phyloP scores from a whole-genome alignment of 768 basidiomycete species.

The Auricularia sp. region DNA sequence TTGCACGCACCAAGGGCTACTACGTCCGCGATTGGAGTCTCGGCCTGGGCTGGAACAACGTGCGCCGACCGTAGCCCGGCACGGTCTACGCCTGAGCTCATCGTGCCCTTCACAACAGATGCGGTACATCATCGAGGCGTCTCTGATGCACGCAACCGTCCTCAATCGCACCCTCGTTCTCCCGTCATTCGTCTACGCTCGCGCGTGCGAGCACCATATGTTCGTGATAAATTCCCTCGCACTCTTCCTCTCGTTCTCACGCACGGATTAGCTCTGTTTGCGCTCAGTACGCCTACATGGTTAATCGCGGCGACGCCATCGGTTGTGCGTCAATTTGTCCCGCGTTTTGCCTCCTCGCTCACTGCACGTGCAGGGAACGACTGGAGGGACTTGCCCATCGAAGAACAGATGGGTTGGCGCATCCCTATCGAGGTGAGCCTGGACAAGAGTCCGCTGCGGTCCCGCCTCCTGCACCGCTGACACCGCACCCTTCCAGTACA shows the following conservation, averaged over 20 bases:
- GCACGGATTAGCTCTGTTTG: constrained; percentile 22
- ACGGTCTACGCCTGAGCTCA: constrained; percentile 1
- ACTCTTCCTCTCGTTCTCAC: neutral
- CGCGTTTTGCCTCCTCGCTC: neutral
- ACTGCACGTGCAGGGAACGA: constrained; percentile 18
- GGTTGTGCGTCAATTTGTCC: constrained; percentile 11
- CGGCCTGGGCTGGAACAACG: constrained; percentile 40
- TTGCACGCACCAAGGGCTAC: constrained; percentile 31
- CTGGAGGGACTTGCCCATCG: constrained; percentile 30
- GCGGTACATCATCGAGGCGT: constrained; percentile 40
- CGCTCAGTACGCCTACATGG: constrained; percentile 32
- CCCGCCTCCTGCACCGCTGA: neutral
- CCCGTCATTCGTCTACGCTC: constrained; percentile 37
- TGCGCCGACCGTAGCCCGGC: constrained; percentile 16
- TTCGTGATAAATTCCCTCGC: constrained; percentile 11
- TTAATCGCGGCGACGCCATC: constrained; percentile 36
- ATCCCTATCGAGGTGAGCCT: constrained; percentile 15
- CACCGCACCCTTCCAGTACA: constrained; percentile 19
- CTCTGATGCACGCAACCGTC: constrained; percentile 32
- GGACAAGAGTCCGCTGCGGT: neutral
- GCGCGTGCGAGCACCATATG: constrained; percentile 34
- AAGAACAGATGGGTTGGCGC: constrained; percentile 19
- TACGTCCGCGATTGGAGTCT: constrained; percentile 36
- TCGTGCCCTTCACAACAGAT: constrained; percentile 20
- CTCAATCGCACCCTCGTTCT: constrained; percentile 35